Percentiles rank a stretch among this genome's conserved stretches.
Evolutionary conservation across 352 stramenopile species (phyloP).

Genomic region (Phytophthora pini): DNA sequence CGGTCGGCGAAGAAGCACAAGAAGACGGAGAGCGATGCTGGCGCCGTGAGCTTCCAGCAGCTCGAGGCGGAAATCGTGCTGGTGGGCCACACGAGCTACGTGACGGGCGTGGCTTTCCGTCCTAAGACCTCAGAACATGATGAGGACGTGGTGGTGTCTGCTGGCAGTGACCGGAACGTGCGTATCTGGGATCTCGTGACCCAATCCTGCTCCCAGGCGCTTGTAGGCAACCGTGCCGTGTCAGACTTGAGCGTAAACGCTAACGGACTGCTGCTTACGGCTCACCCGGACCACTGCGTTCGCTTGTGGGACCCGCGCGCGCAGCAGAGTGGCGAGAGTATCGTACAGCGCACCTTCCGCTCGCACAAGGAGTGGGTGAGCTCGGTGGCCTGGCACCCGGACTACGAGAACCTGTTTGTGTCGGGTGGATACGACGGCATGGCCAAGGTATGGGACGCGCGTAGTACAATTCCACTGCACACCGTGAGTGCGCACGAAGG

Average conservation of each 20-base stretch:
- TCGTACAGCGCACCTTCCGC: constrained; percentile 83
- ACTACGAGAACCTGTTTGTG: constrained; percentile 68
- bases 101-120: constrained; percentile 79
- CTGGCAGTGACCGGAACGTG: constrained; percentile 73
- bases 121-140: constrained; percentile 50
- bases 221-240: constrained; percentile 79
- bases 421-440: constrained; percentile 80
- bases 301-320: constrained; percentile 85
- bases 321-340: constrained; percentile 66
- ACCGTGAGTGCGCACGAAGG: constrained; percentile 77
- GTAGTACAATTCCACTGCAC: constrained; percentile 78
- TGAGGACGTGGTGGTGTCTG: constrained; percentile 63
- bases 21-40: constrained; percentile 45
- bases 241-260: constrained; percentile 75
- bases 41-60: constrained; percentile 68
- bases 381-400: constrained; percentile 71
- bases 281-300: constrained; percentile 81
- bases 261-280: constrained; percentile 70
- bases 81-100: constrained; percentile 77
- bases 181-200: constrained; percentile 83
- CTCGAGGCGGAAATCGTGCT: constrained; percentile 79
- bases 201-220: constrained; percentile 74
- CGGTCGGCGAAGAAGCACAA: constrained; percentile 79
- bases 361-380: constrained; percentile 90
- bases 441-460: constrained; percentile 86